Evolutionary conservation across 2,329 filamentous ascomycete species (phyloP).

Genomic region (Sclerotiophoma versabilis): DNA sequence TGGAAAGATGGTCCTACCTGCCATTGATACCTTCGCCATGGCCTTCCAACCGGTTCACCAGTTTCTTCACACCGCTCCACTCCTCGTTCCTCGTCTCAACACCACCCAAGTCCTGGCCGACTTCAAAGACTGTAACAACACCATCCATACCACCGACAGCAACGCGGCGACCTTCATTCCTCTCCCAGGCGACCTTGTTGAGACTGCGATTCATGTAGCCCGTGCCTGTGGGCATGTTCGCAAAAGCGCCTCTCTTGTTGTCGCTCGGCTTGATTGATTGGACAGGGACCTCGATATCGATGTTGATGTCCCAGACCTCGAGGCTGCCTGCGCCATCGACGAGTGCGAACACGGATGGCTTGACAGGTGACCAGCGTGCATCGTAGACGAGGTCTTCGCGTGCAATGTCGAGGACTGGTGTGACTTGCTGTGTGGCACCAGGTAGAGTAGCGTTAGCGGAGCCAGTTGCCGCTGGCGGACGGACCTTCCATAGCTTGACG

Average conservation of each 20-base stretch:
- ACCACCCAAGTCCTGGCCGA: slow-evolving; percentile 81
- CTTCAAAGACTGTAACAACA: slow-evolving; percentile 90
- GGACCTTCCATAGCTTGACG: slow-evolving; percentile 95
- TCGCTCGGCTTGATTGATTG: slow-evolving; percentile 77
- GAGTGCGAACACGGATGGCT: slow-evolving; percentile 91
- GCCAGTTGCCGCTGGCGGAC: slow-evolving; percentile 74
- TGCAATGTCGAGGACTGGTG: slow-evolving; percentile 85
- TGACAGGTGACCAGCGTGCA: slow-evolving; percentile 91
- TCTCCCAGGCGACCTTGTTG: slow-evolving; percentile 95
- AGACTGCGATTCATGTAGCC: slow-evolving; percentile 82
- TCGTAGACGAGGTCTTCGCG: slow-evolving; percentile 98
- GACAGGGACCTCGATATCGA: slow-evolving; percentile 91
- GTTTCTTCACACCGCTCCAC: slow-evolving; percentile 91
- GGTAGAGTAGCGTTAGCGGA: slow-evolving; percentile 52
- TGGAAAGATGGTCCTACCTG: slow-evolving; percentile 19
- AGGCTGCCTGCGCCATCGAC: slow-evolving; percentile 92
- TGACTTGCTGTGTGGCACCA: slow-evolving; percentile 59
- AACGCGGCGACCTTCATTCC: slow-evolving; percentile 82
- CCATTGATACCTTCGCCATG: slow-evolving; percentile 35
- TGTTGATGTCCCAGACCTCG: slow-evolving; percentile 93
- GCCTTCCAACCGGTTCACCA: slow-evolving; percentile 76
- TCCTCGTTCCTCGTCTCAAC: slow-evolving; percentile 87
- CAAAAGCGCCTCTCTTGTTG: slow-evolving; percentile 46
- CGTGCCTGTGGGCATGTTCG: slow-evolving; percentile 48
- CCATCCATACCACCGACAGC: slow-evolving; percentile 94